Percentiles rank a stretch among this genome's conserved stretches.
Conservation (phyloP, 495 filamentous ascomycete genomes). For the Daldinia vernicosa region DNA sequence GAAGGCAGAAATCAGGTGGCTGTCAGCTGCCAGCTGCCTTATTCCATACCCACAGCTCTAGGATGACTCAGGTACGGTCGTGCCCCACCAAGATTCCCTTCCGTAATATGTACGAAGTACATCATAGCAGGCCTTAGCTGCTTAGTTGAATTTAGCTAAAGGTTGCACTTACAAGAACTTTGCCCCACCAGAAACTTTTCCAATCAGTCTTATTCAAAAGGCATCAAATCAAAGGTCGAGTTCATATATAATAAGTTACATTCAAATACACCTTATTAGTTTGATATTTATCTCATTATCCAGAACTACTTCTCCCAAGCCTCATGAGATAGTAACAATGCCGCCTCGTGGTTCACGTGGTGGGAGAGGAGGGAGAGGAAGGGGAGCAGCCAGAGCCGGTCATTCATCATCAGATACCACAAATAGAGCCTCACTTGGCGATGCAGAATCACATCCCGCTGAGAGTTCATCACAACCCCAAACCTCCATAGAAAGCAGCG, state of each 20-base stretch:
- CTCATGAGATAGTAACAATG: slow-evolving; percentile 34
- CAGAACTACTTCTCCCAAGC: not conserved
- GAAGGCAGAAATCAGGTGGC: not conserved
- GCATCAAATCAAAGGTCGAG: not conserved
- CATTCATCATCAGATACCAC: slow-evolving; percentile 21
- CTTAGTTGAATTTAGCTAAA: no score
- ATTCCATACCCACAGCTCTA: not conserved
- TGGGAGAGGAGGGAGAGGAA: slow-evolving; percentile 24
- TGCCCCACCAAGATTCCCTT: slow-evolving; percentile 29
- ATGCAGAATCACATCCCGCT: slow-evolving; percentile 16
- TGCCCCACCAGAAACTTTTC: slow-evolving; percentile 49
- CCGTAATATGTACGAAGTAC: not conserved
- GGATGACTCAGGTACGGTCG: not conserved
- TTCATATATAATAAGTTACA: not conserved
- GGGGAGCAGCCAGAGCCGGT: slow-evolving; percentile 28
- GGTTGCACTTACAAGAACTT: slow-evolving; percentile 5
- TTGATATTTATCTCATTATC: not conserved
- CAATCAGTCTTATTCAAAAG: slow-evolving; percentile 16
- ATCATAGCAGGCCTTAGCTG: no score
- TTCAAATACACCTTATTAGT: not conserved
- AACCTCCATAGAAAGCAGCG: slow-evolving; percentile 14
- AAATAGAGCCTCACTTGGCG: slow-evolving; percentile 17
- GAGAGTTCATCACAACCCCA: slow-evolving; percentile 19
- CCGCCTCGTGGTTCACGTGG: slow-evolving; percentile 35
- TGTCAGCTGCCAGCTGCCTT: not conserved